Conservation (phyloP, 768 basidiomycete species). For the Rossbeevera mucosa region DNA sequence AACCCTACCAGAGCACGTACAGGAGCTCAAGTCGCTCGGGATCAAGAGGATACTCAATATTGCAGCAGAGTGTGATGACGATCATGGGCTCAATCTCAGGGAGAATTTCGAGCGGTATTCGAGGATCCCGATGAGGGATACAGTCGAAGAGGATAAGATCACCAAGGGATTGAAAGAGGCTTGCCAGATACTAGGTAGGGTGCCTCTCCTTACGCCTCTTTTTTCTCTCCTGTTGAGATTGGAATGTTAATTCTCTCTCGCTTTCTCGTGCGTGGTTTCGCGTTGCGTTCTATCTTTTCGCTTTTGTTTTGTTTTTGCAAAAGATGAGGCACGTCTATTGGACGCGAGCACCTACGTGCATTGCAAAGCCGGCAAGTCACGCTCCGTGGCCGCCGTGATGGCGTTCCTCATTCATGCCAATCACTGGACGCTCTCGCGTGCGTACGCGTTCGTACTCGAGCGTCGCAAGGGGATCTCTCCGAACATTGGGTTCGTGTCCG, state of each 20-base stretch:
- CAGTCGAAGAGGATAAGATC: constrained; percentile 90
- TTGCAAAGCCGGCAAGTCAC: constrained; percentile 93
- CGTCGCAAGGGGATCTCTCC: constrained; percentile 93
- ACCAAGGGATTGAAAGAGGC: constrained; percentile 75
- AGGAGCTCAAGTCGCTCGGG: constrained; percentile 66
- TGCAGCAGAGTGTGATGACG: constrained; percentile 85
- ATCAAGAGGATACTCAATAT: constrained; percentile 89
- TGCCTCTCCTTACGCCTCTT: constrained; percentile 2
- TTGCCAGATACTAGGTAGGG: constrained; percentile 82
- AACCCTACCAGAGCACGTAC: constrained; percentile 66
- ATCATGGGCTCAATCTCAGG: constrained; percentile 63
- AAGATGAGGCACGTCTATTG: constrained; percentile 89
- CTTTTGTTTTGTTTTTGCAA: too few relatives aligned
- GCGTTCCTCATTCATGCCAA: constrained; percentile 97
- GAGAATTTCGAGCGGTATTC: constrained; percentile 79
- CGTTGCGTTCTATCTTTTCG: too few relatives aligned
- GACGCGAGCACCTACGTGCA: constrained; percentile 91
- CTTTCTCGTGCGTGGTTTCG: constrained; percentile 4
- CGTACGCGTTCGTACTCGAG: constrained; percentile 89
- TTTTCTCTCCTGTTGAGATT: neutral
- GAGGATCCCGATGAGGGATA: constrained; percentile 91
- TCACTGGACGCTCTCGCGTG: constrained; percentile 90
- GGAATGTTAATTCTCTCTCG: constrained; percentile 2
- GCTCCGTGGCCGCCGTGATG: constrained; percentile 94
- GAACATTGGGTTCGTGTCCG: constrained; percentile 96